phyloP scores from a whole-genome alignment of 768 basidiomycete species.

The Termitomyces heimii region DNA sequence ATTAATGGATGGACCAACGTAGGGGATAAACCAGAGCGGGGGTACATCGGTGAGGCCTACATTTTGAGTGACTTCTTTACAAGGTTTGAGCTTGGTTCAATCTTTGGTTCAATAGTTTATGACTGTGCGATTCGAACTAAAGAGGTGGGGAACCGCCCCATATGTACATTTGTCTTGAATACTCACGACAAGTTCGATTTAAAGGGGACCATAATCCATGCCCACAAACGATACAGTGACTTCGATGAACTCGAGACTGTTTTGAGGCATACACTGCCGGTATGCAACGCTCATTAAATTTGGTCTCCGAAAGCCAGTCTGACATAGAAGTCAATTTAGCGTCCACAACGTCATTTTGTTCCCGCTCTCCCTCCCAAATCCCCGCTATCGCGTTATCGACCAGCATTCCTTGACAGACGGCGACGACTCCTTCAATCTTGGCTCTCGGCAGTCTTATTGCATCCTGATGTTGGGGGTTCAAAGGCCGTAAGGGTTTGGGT shows the following conservation, averaged over 20 bases:
- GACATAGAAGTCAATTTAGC: background rate
- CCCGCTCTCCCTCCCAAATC: slow-evolving; percentile 66
- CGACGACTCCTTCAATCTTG: slow-evolving; percentile 58
- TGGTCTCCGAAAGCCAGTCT: background rate
- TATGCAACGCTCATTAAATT: slow-evolving; percentile 20
- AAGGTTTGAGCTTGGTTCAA: background rate
- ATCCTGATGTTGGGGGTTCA: slow-evolving; percentile 64
- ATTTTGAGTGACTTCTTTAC: background rate
- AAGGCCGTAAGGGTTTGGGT: slow-evolving; percentile 60
- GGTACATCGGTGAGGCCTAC: slow-evolving; percentile 50
- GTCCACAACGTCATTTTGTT: slow-evolving; percentile 38
- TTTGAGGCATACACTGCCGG: slow-evolving; percentile 48
- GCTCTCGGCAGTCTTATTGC: slow-evolving; percentile 57
- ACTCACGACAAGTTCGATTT: background rate
- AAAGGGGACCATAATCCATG: slow-evolving; percentile 58
- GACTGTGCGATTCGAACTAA: slow-evolving; percentile 66
- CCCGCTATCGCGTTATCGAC: slow-evolving; percentile 59
- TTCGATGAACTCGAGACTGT: slow-evolving; percentile 49
- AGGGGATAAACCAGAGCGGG: slow-evolving; percentile 56
- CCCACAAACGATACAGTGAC: slow-evolving; percentile 61
- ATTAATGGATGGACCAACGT: slow-evolving; percentile 71
- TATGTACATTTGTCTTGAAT: background rate
- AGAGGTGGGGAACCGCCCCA: slow-evolving; percentile 29
- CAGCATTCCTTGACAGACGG: slow-evolving; percentile 61
- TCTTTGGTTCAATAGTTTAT: slow-evolving; percentile 41